Base-by-base conservation (phyloP, 2,329 filamentous ascomycete genomes). In the Arthrobotrys entomopaga region DNA sequence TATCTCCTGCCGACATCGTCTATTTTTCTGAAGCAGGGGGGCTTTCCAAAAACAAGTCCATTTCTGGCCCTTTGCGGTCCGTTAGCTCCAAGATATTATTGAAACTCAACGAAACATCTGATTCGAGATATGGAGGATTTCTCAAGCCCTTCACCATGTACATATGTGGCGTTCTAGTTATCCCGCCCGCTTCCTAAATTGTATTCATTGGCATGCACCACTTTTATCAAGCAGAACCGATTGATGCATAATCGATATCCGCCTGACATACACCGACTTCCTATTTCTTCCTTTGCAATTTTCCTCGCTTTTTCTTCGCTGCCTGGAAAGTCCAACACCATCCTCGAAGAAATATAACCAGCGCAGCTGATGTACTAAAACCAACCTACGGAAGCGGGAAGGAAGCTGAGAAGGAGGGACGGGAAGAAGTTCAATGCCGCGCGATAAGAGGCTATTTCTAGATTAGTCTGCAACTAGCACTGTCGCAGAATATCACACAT, bases 181-280 rank as follows among this genome's bases (percentile, higher is more conserved):
- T 58, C 34, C 34, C 54, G 54, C 19, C 38, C n/a, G 38, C 5
- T 34, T 34, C 29, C 48, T 19, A 29, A 20, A 48, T 24, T n/a
- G 3, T 13, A 15, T 8, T 29, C 8, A 53, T 34, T 34, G 29
- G 10, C 1, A 16, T 53, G 50, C 11, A 53, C 13, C 4, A 53
- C 50, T 19, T n/a, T 34, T 53, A 48, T 59, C 22, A 2, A 59
- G 29, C 7, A 34, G 29, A 22, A 20, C 13, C 11, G n/a, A 43
- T 48, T 59, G n/a, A 69, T 48, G 65, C 49, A 56, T 50, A 69
- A 56, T 50, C 57, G 65, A 69, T 69, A 61, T 48, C 26, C 53
- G 59, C 61, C 65, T 69, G 34, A 69, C 65, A 69, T 69, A 69
- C 65, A 69, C 56, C 10, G 49, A 29, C 34, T 49, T 59, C 26